A percentile compares a stretch with the other conserved stretches of the same genome.
Evolutionary conservation across 2,329 filamentous ascomycete genomes (phyloP).

Genomic region (Fusarium albosuccineum): DNA sequence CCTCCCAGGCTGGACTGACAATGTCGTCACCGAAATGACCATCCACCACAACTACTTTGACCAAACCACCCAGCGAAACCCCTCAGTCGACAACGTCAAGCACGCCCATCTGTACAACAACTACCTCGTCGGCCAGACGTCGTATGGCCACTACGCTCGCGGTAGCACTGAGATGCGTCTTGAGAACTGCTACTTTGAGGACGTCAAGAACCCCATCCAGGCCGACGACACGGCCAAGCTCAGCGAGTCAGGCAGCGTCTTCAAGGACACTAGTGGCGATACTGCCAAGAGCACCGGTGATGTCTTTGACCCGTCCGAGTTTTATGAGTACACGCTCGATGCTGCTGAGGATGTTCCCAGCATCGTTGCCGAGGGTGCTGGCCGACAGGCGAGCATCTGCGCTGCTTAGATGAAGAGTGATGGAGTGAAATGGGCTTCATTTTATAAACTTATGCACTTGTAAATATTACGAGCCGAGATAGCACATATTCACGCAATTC

Average conservation of each 20-base stretch:
- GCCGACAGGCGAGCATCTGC: slow-evolving; percentile 43
- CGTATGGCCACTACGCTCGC: slow-evolving; percentile 45
- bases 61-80: slow-evolving; percentile 43
- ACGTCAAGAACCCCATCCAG: slow-evolving; percentile 38
- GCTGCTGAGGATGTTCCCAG: slow-evolving; percentile 37
- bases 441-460: slow-evolving; percentile 2
- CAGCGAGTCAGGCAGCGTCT: slow-evolving; percentile 23
- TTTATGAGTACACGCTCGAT: slow-evolving; percentile 31
- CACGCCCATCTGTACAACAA: slow-evolving; percentile 48
- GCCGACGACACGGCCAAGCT: slow-evolving; percentile 25
- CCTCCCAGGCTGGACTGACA: slow-evolving; percentile 43
- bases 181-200: slow-evolving; percentile 46
- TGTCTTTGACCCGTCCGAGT: slow-evolving; percentile 19
- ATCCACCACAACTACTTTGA: slow-evolving; percentile 46
- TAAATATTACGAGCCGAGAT: slow-evolving; percentile 11
- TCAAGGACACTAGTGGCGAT: slow-evolving; percentile 13
- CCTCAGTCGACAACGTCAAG: slow-evolving; percentile 43
- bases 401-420: not conserved
- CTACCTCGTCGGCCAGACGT: slow-evolving; percentile 40
- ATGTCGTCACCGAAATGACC: slow-evolving; percentile 40
- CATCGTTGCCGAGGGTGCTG: slow-evolving; percentile 36
- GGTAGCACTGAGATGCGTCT: slow-evolving; percentile 42
- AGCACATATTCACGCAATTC: slow-evolving; percentile 2
- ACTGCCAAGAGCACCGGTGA: slow-evolving; percentile 21
- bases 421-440: not conserved